phyloP scores from a whole-genome alignment of 306 rosid genomes.

The Glycine latifolia region DNA sequence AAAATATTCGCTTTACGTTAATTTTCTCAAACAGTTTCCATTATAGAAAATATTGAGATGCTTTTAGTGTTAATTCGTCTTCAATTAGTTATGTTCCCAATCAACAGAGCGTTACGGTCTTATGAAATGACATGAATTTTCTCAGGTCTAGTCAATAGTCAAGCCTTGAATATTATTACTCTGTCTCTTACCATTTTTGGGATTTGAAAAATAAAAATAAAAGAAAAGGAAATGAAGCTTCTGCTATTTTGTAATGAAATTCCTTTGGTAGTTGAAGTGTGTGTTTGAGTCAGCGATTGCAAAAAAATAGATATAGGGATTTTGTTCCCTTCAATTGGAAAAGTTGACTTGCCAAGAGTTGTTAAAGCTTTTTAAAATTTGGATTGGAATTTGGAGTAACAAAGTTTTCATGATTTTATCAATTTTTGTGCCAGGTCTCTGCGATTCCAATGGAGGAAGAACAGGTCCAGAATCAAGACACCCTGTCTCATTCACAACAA shows the following conservation, averaged over 20 bases:
- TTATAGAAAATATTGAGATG: not conserved
- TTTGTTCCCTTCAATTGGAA: slow-evolving; percentile 18
- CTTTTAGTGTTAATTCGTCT: not conserved
- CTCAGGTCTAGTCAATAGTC: not conserved
- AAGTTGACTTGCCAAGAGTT: slow-evolving; percentile 25
- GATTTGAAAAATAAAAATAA: not conserved
- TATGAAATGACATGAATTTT: slow-evolving; percentile 17
- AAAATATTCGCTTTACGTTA: no score
- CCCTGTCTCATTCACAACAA: slow-evolving; percentile 53
- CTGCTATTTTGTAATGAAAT: slow-evolving; percentile 7
- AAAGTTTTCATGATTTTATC: slow-evolving; percentile 29
- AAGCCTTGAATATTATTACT: slow-evolving; percentile 9
- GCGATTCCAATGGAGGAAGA: slow-evolving; percentile 79
- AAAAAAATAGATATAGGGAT: slow-evolving; percentile 16
- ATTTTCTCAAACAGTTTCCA: not conserved
- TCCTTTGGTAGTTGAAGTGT: slow-evolving; percentile 23
- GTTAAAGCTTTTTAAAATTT: not conserved
- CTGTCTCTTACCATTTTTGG: not conserved
- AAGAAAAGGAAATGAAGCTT: not conserved
- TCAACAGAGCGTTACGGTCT: not conserved
- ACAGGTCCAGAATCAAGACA: slow-evolving; percentile 63
- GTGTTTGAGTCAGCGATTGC: not conserved
- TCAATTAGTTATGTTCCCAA: slow-evolving; percentile 31
- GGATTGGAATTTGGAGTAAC: not conserved
- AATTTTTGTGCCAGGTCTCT: slow-evolving; percentile 63